phyloP scores from a whole-genome alignment of 208 protist genomes.

The Kentomonas sorsogonicus region DNA sequence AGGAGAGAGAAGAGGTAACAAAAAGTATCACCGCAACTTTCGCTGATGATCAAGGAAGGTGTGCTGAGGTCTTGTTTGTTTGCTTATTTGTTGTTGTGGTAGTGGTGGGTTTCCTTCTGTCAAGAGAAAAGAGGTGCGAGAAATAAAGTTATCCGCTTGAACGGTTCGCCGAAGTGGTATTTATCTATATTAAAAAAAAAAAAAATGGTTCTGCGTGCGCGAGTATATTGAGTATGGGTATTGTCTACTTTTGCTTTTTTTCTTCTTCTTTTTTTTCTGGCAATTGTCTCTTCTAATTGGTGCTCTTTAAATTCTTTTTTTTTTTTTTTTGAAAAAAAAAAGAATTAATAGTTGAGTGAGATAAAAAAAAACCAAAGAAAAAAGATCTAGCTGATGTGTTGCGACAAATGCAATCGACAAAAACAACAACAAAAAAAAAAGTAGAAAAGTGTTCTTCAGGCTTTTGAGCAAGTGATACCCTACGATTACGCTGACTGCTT shows the following conservation, averaged over 20 bases:
- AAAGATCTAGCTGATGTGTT: not conserved
- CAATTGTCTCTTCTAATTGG: not conserved
- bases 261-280: not conserved
- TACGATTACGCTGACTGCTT: no score
- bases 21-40: not conserved
- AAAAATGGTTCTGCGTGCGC: not conserved
- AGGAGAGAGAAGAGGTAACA: not conserved
- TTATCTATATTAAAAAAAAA: conserved; percentile 1
- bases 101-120: no score
- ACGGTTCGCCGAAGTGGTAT: no score
- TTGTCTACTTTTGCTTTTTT: not conserved
- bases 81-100: no score
- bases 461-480: no score
- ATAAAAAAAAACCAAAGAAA: conserved; percentile 2
- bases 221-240: not conserved
- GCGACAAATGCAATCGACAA: no score
- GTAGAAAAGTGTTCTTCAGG: no score
- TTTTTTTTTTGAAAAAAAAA: not conserved
- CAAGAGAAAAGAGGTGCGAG: no score
- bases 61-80: no score
- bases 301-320: not conserved
- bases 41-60: no score
- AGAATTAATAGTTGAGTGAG: not conserved
- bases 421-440: no score
- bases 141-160: no score